Base-by-base conservation (phyloP, 371 early-diverging fungal genomes). In the Mortierella sp. region DNA sequence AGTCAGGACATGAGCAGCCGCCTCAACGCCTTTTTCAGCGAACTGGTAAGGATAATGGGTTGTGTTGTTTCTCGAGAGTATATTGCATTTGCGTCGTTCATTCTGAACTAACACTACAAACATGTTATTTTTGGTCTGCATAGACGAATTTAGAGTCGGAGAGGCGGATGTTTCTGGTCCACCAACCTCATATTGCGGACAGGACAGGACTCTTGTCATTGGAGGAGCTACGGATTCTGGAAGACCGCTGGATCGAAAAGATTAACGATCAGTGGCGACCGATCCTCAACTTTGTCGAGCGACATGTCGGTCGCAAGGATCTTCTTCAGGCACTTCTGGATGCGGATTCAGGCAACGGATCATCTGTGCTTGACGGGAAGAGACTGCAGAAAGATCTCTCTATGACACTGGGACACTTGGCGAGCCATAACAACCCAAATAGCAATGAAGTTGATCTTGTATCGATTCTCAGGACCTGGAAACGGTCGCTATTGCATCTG, bases 221-320 rank as follows among this genome's bases (percentile, higher is more conserved):
- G 31, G 69, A 68, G 34, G 76, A 80, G 22, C 45, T 72, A n/a
- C 68, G 26, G 8, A 45, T 61, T 13, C 52, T 80, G 47, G 80
- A 76, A 40, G 58, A 73, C 39, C 65, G 65, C 4, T 80, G 80
- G 76, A 69, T 71, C 13, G 73, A 72, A 13, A 76, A 69, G 37
- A 70, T 69, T 22, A 68, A 68, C 29, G 52, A 55, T 10, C 65
- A 55, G 44, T 80, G 80, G 80, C 58, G 40, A 24, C 80, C 80
- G 2, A 72, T 80, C 19, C 70, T 80, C 19, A 43, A 70, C 26
- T 69, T 65, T 63, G 45, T 76, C 40, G 76, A 80, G 47, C 65
- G 53, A 10, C 63, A 65, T 47, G 55, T 73, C 24, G 76, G 63
- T 1, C 63, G 72, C 40, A 79, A 68, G 43, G 69, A 76, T 4